Evolutionary conservation across 208 protist species (phyloP), one percentile per base, ranked within the genome.

Genomic region (Porcisia deanei): DNA sequence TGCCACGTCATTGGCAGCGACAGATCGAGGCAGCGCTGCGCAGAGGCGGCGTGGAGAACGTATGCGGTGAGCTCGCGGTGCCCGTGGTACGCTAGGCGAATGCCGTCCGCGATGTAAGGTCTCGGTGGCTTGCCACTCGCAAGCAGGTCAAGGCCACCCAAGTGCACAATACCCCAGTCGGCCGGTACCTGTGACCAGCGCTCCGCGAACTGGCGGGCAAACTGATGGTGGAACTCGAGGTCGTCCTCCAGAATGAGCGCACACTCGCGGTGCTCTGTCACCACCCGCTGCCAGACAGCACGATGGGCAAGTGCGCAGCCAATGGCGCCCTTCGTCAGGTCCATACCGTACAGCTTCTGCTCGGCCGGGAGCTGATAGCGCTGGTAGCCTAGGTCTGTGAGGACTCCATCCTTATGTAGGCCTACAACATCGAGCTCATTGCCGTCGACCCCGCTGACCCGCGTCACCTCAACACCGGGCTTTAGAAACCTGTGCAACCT

Each of bases 301-400:
- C 94, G 91, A 65, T 98, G 94, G 6, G 88, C 85, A 30, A 98
- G 66, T 20, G 92, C 94, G 73, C 94, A 98, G 9, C 92, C 94
- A 69, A 98, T 88, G n/a, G 91, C 94, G 20, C 94, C 94, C 8
- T 58, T 76, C 16, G 94, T 98, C 53, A 98, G 85, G 73, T 98
- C 94, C 94, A 98, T 97, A 37, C 94, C 94, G 69, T 96, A 98
- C 5, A 98, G 84, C 77, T 98, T 98, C 71, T 95, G 74, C 69
- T 90, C 89, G 25, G 75, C 73, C 1, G 94, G 92, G 2, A 96
- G 84, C 41, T 88, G 77, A 54, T 90, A 92, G 39, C 94, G 91
- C 60, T 84, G 34, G 54, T 92, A 90, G 58, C 92, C 94, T n/a
- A 90, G 53, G 25, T 94, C 87, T 1, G 86, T 96, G 57, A 98